A percentile compares a stretch with the other conserved stretches of the same genome.
These are phyloP conservation scores for Claviceps lovelessii DNA, from an alignment of 2,329 filamentous ascomycete species.

Conservation along the genomic window DNA sequence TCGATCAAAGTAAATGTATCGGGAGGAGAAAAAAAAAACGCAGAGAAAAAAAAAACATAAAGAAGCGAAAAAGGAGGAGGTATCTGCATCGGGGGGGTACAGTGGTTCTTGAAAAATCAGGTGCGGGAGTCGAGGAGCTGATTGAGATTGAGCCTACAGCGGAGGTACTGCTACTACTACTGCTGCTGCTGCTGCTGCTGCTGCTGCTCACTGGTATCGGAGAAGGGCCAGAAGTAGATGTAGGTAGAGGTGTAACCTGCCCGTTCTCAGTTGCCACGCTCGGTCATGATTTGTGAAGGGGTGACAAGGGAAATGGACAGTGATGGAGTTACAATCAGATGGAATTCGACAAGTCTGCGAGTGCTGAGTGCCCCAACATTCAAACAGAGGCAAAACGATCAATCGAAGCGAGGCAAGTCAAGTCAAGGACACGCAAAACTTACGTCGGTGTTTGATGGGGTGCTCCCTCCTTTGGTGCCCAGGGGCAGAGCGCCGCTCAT, in stretches of 20 bases:
- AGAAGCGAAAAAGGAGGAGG: neutral
- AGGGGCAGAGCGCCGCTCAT: conserved; percentile 35
- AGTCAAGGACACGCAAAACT: conserved; percentile 10
- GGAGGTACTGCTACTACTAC: conserved; percentile 12
- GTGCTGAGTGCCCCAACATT: neutral
- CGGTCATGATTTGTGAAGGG: conserved; percentile 12
- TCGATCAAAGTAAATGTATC: neutral
- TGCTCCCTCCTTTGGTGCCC: conserved; percentile 32
- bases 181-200: conserved; percentile 4
- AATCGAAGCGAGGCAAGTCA: neutral
- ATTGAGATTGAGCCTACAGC: conserved; percentile 22
- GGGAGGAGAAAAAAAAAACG: too few species aligned
- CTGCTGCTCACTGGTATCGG: conserved; percentile 11
- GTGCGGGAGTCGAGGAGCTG: neutral
- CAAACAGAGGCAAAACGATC: neutral
- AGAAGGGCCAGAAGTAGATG: conserved; percentile 9
- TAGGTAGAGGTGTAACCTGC: conserved; percentile 18
- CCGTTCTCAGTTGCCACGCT: conserved; percentile 21
- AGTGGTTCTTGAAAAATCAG: neutral
- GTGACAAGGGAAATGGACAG: too few species aligned
- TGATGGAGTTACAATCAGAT: neutral
- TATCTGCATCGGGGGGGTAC: neutral
- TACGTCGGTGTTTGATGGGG: conserved; percentile 14
- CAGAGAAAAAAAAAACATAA: neutral
- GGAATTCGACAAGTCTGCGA: neutral